phyloP scores from a whole-genome alignment of 2,329 filamentous ascomycete genomes.

The Curvularia sp. region DNA sequence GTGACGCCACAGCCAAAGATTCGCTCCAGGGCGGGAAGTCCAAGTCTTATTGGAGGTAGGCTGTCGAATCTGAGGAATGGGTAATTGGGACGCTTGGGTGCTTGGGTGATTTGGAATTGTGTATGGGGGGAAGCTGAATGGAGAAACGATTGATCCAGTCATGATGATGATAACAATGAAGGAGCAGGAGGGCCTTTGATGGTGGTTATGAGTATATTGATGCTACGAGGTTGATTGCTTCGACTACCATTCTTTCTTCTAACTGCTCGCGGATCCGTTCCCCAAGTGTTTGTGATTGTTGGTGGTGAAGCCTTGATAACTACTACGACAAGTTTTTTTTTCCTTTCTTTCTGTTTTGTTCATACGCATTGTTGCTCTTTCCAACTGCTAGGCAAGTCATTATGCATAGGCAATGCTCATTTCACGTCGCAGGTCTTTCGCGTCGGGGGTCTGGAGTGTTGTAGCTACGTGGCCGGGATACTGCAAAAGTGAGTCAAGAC shows the following conservation, averaged over 20 bases:
- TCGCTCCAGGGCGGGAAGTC: constrained; percentile 41
- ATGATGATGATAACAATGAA: not conserved
- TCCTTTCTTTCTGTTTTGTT: too few relatives aligned
- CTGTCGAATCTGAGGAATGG: constrained; percentile 37
- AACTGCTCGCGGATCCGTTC: not conserved
- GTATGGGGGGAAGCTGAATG: not conserved
- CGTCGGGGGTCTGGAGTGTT: too few relatives aligned
- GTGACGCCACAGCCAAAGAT: constrained; percentile 40
- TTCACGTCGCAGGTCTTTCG: not conserved
- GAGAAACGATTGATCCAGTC: not conserved
- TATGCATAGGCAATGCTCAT: not conserved
- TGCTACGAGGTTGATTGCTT: not conserved
- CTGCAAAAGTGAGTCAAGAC: not conserved
- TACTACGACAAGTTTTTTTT: not conserved
- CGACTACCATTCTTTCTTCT: too few relatives aligned
- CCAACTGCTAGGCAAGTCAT: not conserved
- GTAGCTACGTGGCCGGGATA: not conserved
- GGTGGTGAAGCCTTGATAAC: not conserved
- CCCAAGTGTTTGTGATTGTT: not conserved
- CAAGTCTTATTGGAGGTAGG: constrained; percentile 27
- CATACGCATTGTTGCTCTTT: too few relatives aligned
- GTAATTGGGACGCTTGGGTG: not conserved
- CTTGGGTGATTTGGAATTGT: not conserved
- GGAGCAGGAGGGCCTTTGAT: not conserved
- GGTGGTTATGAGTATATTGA: not conserved